Conservation (phyloP, 2,329 filamentous ascomycete species). For the Botrytis galanthina region DNA sequence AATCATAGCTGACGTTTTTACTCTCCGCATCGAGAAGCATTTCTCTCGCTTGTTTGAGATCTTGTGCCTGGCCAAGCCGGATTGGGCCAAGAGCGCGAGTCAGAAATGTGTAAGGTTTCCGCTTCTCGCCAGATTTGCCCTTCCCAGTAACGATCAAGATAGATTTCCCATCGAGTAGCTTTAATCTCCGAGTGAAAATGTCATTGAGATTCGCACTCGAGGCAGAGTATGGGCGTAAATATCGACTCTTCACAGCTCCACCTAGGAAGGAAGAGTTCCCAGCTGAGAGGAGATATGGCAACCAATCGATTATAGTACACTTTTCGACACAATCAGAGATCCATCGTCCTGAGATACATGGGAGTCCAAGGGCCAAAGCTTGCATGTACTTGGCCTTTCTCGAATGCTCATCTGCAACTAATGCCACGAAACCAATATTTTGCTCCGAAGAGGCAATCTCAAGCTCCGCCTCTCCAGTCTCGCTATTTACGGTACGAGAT, state of each 20-base stretch:
- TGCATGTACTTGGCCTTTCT: slow-evolving; percentile 92
- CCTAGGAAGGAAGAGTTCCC: slow-evolving; percentile 76
- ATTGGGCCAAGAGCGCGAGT: slow-evolving; percentile 74
- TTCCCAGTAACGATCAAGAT: slow-evolving; percentile 72
- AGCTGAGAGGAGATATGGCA: slow-evolving; percentile 78
- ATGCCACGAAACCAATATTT: slow-evolving; percentile 71
- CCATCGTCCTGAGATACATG: slow-evolving; percentile 83
- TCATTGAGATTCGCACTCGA: slow-evolving; percentile 53
- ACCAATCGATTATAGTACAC: slow-evolving; percentile 66
- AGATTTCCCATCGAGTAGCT: slow-evolving; percentile 60
- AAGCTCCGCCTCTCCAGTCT: slow-evolving; percentile 42
- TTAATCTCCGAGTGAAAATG: slow-evolving; percentile 58
- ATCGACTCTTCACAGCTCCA: slow-evolving; percentile 73
- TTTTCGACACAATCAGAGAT: slow-evolving; percentile 67
- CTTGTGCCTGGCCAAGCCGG: slow-evolving; percentile 62
- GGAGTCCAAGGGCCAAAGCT: slow-evolving; percentile 83
- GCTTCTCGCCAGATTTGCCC: slow-evolving; percentile 59
- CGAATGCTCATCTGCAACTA: slow-evolving; percentile 83
- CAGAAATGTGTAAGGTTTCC: slow-evolving; percentile 75
- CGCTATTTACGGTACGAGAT: slow-evolving; percentile 22
- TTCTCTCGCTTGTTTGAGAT: slow-evolving; percentile 62
- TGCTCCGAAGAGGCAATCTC: slow-evolving; percentile 52
- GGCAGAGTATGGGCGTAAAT: slow-evolving; percentile 60
- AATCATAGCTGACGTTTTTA: slow-evolving; percentile 58
- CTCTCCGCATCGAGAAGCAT: slow-evolving; percentile 52